Conservation (phyloP, 1,284 basidiomycete genomes). For the Pseudozyma sp. region DNA sequence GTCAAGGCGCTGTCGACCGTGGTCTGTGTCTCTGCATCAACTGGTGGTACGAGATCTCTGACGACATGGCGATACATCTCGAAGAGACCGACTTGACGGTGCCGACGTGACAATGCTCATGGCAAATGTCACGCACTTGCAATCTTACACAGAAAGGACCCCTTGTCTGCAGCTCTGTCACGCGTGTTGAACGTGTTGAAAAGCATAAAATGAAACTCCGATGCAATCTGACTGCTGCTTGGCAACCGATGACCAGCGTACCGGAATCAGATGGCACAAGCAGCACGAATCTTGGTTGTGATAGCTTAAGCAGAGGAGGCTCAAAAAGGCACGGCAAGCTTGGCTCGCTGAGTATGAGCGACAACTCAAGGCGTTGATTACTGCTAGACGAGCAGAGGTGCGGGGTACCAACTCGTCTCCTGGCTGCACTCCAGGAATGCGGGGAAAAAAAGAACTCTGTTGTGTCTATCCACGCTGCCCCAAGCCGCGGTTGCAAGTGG, state of each 20-base stretch:
- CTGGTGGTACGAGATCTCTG: constrained; percentile 63
- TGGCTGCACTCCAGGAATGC: constrained; percentile 11
- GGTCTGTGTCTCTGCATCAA: constrained; percentile 62
- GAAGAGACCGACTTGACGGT: constrained; percentile 31
- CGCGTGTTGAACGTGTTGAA: too few relatives aligned
- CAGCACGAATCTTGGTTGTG: too few relatives aligned
- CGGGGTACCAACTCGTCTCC: too few relatives aligned
- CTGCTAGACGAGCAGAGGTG: background rate
- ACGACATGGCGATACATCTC: constrained; percentile 38
- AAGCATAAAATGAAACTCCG: too few relatives aligned
- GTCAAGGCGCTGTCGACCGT: constrained; percentile 7
- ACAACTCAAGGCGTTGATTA: too few relatives aligned
- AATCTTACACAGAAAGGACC: background rate
- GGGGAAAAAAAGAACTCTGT: constrained; percentile 14
- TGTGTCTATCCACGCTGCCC: background rate
- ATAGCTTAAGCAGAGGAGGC: too few relatives aligned
- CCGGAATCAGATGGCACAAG: too few relatives aligned
- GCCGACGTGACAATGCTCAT: constrained; percentile 1
- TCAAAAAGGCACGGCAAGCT: too few relatives aligned
- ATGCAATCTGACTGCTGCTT: too few relatives aligned
- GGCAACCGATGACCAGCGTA: too few relatives aligned
- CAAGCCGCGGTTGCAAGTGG: constrained; percentile 17
- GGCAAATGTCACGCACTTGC: background rate
- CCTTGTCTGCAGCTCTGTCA: too few relatives aligned
- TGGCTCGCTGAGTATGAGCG: too few relatives aligned